Conservation (phyloP, 164 flowering plant genomes). For the Magnolia changhungtana region DNA sequence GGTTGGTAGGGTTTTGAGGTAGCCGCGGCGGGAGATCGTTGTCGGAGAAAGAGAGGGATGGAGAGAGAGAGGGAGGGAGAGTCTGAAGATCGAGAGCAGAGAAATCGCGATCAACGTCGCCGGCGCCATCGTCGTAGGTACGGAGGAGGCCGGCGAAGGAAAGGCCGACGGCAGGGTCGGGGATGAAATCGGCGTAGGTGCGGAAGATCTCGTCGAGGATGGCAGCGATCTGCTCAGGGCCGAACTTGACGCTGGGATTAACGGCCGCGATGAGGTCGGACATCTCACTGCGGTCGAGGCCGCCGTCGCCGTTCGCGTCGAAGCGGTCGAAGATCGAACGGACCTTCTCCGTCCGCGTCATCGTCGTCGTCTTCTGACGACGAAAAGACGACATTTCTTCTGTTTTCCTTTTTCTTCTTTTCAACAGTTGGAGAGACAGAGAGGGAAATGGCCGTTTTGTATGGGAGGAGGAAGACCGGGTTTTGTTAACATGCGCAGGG, state of each 20-base stretch:
- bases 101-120: slow-evolving; percentile 23
- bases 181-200: slow-evolving; percentile 18
- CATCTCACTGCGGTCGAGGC: slow-evolving; percentile 20
- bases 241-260: slow-evolving; percentile 17
- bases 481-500: not conserved
- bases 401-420: too few species aligned
- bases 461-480: not conserved
- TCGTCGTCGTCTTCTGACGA: slow-evolving; percentile 1
- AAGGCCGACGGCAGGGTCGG: slow-evolving; percentile 10
- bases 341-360: slow-evolving; percentile 13
- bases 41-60: not conserved
- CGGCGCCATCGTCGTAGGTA: slow-evolving; percentile 23
- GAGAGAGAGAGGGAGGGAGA: not conserved
- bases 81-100: slow-evolving; percentile 4
- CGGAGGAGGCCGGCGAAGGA: slow-evolving; percentile 16
- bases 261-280: slow-evolving; percentile 16
- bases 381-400: not conserved
- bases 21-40: not conserved
- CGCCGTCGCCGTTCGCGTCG: slow-evolving; percentile 19
- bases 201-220: slow-evolving; percentile 24
- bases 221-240: slow-evolving; percentile 15
- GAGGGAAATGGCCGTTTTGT: not conserved
- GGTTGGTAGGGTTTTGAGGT: not conserved
- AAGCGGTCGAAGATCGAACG: slow-evolving; percentile 17
- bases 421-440: not conserved